Evolutionary conservation across 75 land plant species (phyloP), one percentile per base, ranked within the genome.

Genomic region (Chamaecyparis obtusa): DNA sequence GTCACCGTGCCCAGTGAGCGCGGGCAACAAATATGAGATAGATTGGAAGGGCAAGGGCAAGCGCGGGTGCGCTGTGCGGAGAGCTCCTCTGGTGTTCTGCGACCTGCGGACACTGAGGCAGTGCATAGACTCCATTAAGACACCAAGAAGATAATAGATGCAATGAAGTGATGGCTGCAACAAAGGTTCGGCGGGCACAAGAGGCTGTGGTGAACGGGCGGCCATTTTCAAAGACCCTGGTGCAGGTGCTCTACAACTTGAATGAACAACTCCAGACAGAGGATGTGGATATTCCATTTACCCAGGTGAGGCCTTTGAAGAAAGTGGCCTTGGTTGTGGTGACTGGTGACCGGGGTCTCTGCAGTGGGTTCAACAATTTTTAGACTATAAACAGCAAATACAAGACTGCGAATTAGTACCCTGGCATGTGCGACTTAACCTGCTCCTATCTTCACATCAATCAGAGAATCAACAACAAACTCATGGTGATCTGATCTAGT

Each of bases 141-240:
- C 90, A 94, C 96, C 37, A 91, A 95, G 89, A 94, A 94, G 83
- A 92, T 95, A 79, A 94, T 96, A 15, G 96, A 95, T 54, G 97
- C 97, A 16, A 95, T 94, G 94, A 95, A 94, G 92, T 95, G 5
- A 94, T 95, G 54, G 94, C 96, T 6, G 94, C 96, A 0, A 96
- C 97, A 9, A 94, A 90, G 86, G 92, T 95, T 36, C 86, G 97
- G 16, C 74, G 93, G 46, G 97, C 96, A 11, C 94, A 95, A 83
- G 97, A 95, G 74, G 94, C 94, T 0, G 94, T 95, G 39, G 90
- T 95, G 49, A 93, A 88, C 48, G 90, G 92, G 37, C 85, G 94
- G 9, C 97, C 97, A 8, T 95, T 94, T 85, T 88, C 92, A 14
- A 93, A 94, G 74, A 86, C 92, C 16, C 92, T 95, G 3, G 93